These are phyloP conservation scores for Kickxella alabastrina DNA, from an alignment of 192 early-diverging fungal genomes.

Conservation along the genomic window DNA sequence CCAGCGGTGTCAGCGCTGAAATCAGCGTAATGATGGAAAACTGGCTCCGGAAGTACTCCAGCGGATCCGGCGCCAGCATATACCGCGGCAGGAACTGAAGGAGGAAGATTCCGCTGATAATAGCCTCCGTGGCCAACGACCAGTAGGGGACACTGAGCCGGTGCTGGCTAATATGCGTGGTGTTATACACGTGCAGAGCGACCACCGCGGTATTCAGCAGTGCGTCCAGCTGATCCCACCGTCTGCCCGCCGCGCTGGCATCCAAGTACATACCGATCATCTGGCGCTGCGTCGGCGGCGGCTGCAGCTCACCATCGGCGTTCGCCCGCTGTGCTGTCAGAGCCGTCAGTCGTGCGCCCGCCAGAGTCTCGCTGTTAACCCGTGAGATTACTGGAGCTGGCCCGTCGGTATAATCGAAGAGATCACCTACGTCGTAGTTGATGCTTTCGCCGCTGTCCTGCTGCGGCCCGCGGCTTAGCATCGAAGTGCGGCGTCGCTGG, in stretches of 20 bases:
- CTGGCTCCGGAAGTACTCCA: constrained; percentile 41
- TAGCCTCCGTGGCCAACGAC: constrained; percentile 43
- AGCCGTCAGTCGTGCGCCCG: constrained; percentile 23
- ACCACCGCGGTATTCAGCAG: constrained; percentile 50
- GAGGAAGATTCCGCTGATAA: constrained; percentile 50
- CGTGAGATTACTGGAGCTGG: constrained; percentile 18
- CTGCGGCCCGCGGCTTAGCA: neutral
- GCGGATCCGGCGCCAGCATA: constrained; percentile 56
- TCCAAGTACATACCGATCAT: constrained; percentile 53
- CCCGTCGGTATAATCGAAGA: constrained; percentile 26
- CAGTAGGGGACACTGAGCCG: constrained; percentile 49
- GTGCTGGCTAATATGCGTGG: constrained; percentile 40
- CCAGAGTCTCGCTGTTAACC: constrained; percentile 13
- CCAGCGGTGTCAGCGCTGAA: constrained; percentile 55
- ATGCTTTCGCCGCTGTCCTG: constrained; percentile 23
- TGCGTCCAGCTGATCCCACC: constrained; percentile 61
- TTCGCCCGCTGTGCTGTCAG: constrained; percentile 38
- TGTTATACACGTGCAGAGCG: constrained; percentile 53
- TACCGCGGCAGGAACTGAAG: constrained; percentile 61
- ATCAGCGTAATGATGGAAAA: constrained; percentile 58
- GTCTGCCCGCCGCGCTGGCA: constrained; percentile 47
- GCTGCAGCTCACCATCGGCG: constrained; percentile 24
- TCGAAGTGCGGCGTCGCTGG: constrained; percentile 5
- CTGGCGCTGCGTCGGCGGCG: constrained; percentile 47
- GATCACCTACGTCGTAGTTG: constrained; percentile 37